Base-by-base conservation (phyloP, 805 yeast species). In the Sugiyamaella marilandica region DNA sequence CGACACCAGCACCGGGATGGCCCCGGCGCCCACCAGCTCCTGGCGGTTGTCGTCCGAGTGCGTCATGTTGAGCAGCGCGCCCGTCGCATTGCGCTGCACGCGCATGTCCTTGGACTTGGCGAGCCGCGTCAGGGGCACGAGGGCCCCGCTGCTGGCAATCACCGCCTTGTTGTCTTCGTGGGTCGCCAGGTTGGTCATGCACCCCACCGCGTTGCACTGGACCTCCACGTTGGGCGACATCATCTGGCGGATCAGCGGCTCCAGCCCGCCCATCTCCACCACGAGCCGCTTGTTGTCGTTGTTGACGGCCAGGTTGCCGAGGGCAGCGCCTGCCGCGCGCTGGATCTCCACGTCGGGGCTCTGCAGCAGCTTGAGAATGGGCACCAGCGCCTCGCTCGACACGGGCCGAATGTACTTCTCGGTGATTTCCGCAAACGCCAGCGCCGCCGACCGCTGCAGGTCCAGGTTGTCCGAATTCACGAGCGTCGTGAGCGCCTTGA, bases 171-270 rank as follows among this genome's bases (percentile, higher is more conserved):
- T 94, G 64, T 89, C 96, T 70, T 94, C 99, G 71, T 88, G 96
- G 5, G 99, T 94, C 7, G 99, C 99, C 70, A 94, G 80, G 67
- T 94, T 94, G 35, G 99, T 94, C 65, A 94, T 91, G 69, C 99
- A 94, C 14, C 99, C 99, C 53, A 94, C 99, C 2, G 99, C 99
- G 67, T 94, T 94, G 71, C 99, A 94, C 72, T 94, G 99, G 37
- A 94, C 98, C 70, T 94, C 99, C 54, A 94, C 95, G 65, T 94
- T 94, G 51, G 94, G 81, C 41, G 95, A 85, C 85, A 89, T 85
- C 99, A 94, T 94, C 72, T 94, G 99, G 69, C 95, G 84, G 62
- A 94, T 94, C 45, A 94, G 79, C 4, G 98, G 98, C 58, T 91
- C 96, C 53, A 94, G 79, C 1, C 98, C 99, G 29, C 98, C 98